Conservation (phyloP, 306 rosid species). For the apple (Malus domestica) region ASM211411v1 NC_041799.1:27839501-27840000, state of each 20-base stretch:
- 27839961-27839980: too few species aligned
- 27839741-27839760: conserved; percentile 40
- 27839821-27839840: conserved; percentile 62
- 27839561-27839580: conserved; percentile 68
- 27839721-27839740: conserved; percentile 40
- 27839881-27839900: neutral
- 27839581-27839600: conserved; percentile 63
- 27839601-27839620: conserved; percentile 50
- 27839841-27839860: neutral
- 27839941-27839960: neutral
- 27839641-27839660: conserved; percentile 57
- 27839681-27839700: conserved; percentile 55
- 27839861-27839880: neutral
- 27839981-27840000: too few species aligned
- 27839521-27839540: conserved; percentile 3
- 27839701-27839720: conserved; percentile 57
- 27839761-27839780: conserved; percentile 64
- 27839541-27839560: conserved; percentile 64
- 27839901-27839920: neutral
- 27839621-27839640: conserved; percentile 43
- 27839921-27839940: neutral
- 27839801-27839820: conserved; percentile 69
- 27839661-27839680: conserved; percentile 64
- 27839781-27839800: conserved; percentile 76
- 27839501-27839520: neutral